Evolutionary conservation across 768 basidiomycete species (phyloP).

Genomic region (Fistulinella prunicolor): DNA sequence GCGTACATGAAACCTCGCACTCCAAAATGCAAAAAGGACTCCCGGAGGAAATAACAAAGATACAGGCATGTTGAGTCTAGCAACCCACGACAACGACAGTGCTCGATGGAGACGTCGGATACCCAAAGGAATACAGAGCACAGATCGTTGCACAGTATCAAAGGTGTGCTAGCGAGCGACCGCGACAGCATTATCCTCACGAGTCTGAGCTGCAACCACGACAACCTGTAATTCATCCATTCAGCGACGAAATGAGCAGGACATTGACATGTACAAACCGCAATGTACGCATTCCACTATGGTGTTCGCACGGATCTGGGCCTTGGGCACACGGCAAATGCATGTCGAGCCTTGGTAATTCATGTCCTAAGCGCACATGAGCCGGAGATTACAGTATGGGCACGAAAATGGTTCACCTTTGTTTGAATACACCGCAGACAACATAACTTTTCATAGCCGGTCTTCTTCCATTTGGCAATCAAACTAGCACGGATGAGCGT

Average conservation of each 20-base stretch:
- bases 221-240: slow-evolving; percentile 55
- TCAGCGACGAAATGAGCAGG: slow-evolving; percentile 9
- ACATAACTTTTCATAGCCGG: slow-evolving; percentile 97
- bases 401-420: slow-evolving; percentile 44
- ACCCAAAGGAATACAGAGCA: background rate
- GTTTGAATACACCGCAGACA: slow-evolving; percentile 97
- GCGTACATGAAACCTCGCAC: slow-evolving; percentile 1
- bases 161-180: no score
- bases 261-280: slow-evolving; percentile 53
- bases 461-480: slow-evolving; percentile 99
- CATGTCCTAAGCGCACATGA: slow-evolving; percentile 71
- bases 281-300: slow-evolving; percentile 97
- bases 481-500: slow-evolving; percentile 48
- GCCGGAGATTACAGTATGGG: slow-evolving; percentile 2
- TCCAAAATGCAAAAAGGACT: background rate
- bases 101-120: no score
- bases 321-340: slow-evolving; percentile 95
- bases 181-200: slow-evolving; percentile 29
- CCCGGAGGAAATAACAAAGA: background rate
- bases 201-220: slow-evolving; percentile 91
- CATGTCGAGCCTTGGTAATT: slow-evolving; percentile 99
- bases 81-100: background rate
- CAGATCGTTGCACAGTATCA: no score
- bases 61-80: background rate
- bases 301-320: slow-evolving; percentile 84